A percentile compares a stretch with the other conserved stretches of the same genome.
phyloP scores from a whole-genome alignment of 257 asterid species.

The Ilex asprella region DNA sequence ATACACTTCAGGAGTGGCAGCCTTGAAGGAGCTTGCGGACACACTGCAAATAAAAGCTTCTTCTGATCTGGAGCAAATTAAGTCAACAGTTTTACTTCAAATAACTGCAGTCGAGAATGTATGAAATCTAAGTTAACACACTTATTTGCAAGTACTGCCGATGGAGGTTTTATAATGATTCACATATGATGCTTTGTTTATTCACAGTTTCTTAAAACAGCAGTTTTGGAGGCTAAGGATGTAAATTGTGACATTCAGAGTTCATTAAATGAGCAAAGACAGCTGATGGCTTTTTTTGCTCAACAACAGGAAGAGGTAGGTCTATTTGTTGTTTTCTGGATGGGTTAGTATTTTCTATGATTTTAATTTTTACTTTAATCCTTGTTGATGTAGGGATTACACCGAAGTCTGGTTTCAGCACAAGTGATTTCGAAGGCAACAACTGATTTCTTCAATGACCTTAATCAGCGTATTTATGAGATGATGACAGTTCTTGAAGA shows the following conservation, averaged over 20 bases:
- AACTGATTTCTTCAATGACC: conserved; percentile 47
- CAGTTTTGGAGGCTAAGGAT: conserved; percentile 55
- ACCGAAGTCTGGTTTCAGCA: conserved; percentile 48
- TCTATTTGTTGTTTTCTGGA: not conserved
- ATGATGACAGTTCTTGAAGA: conserved; percentile 50
- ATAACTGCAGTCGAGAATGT: conserved; percentile 56
- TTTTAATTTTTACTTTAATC: conserved; percentile 7
- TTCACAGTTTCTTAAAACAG: conserved; percentile 44
- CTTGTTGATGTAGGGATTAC: conserved; percentile 42
- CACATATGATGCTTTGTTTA: not conserved
- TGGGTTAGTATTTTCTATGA: not conserved
- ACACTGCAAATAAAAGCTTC: conserved; percentile 45
- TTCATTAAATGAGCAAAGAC: conserved; percentile 48
- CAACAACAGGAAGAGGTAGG: conserved; percentile 68
- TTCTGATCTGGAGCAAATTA: conserved; percentile 50
- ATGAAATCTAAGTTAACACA: conserved; percentile 10
- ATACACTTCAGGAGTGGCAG: conserved; percentile 40
- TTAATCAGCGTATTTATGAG: conserved; percentile 47
- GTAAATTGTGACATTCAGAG: conserved; percentile 46
- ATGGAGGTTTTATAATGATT: not conserved
- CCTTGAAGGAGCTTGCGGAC: conserved; percentile 35
- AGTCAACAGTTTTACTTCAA: conserved; percentile 39
- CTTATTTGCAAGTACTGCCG: not conserved
- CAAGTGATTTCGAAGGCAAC: conserved; percentile 62
- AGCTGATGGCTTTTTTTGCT: conserved; percentile 48